A percentile compares a stretch with the other conserved stretches of the same genome.
phyloP scores from a whole-genome alignment of 331 rosid genomes.

The Pyracantha coccinea region DNA sequence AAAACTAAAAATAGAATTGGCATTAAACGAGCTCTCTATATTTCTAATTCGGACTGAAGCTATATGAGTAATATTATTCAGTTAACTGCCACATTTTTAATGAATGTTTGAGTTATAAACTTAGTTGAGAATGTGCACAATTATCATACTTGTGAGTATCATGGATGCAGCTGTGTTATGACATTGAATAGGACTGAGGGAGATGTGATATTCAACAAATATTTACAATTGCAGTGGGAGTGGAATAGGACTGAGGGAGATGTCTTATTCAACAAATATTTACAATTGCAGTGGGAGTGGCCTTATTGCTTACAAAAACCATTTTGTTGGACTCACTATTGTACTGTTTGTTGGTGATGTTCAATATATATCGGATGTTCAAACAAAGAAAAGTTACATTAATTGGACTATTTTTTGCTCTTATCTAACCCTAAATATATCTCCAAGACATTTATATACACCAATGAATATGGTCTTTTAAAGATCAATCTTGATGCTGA shows the following conservation, averaged over 20 bases:
- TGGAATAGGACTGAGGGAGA: too few species aligned
- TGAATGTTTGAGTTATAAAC: too few species aligned
- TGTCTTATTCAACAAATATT: background rate
- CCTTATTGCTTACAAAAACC: background rate
- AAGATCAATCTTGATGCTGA: background rate
- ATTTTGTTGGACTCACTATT: background rate
- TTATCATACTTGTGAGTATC: too few species aligned
- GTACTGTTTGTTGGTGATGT: background rate
- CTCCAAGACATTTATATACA: background rate
- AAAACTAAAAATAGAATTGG: too few species aligned
- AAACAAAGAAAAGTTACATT: background rate
- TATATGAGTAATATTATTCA: too few species aligned
- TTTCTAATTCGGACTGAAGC: too few species aligned
- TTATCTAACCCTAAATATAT: background rate
- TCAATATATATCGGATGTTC: background rate
- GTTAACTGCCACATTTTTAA: too few species aligned
- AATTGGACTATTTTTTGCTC: background rate
- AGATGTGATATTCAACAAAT: background rate
- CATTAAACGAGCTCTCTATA: too few species aligned
- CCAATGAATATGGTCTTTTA: background rate
- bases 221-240: background rate
- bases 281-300: background rate
- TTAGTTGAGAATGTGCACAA: too few species aligned
- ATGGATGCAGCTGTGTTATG: background rate
- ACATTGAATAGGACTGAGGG: conserved; percentile 1